Conservation (phyloP, 163 green algal genomes). For the Chloromonas sp. region DNA sequence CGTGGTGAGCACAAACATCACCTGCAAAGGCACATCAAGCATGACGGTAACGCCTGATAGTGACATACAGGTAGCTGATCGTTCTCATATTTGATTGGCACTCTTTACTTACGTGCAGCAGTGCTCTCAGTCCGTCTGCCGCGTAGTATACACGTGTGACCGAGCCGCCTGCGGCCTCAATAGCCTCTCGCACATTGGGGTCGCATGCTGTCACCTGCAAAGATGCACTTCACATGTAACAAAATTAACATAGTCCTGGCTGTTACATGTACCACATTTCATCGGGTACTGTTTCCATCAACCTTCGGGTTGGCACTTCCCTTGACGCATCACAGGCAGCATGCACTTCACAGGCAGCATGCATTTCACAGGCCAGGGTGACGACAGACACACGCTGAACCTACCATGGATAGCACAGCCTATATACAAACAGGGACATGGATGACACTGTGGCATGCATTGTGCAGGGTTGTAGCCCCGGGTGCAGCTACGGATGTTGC, state of each 20-base stretch:
- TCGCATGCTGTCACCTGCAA: constrained; percentile 3
- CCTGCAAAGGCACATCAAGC: neutral
- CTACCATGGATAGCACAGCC: no score
- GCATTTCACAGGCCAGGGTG: neutral
- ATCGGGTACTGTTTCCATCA: no score
- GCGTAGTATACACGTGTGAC: constrained; percentile 75
- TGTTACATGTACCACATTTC: no score
- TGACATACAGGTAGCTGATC: no score
- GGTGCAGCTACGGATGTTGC: neutral
- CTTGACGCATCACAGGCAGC: neutral
- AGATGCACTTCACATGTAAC: neutral
- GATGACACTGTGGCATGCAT: no score
- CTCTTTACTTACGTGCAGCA: constrained; percentile 50
- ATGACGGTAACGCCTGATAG: neutral
- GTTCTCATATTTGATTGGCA: neutral
- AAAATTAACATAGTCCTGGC: neutral
- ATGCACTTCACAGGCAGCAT: neutral
- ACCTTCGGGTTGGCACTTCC: neutral
- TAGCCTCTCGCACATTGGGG: neutral
- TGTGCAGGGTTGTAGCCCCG: no score
- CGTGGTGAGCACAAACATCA: neutral
- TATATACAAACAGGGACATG: no score
- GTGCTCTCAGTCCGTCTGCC: constrained; percentile 55
- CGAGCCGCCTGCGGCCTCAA: constrained; percentile 51
- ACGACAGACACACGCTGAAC: neutral